Evolutionary conservation across 1,284 basidiomycete species (phyloP), one percentile per base, ranked within the genome.

Genomic region (Moesziomyces parantarcticus): DNA sequence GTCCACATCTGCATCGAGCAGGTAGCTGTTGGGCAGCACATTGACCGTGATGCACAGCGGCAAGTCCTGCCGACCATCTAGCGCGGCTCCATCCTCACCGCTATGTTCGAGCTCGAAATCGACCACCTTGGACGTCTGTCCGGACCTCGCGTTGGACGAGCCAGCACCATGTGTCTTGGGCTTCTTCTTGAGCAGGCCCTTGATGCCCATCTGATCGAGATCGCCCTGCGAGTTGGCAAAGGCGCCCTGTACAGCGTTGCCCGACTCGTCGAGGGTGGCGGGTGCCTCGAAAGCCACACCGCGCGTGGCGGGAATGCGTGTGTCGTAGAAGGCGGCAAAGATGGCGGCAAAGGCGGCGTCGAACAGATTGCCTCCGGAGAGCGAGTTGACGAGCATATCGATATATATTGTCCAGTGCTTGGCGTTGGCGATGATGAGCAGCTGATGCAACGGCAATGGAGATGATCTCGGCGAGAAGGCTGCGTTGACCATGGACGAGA

Each of bases 1-100:
- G 43, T 77, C 76, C 4, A 76, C 56, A 40, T 72, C 60, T n/a
- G 78, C 75, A 46, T 80, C 78, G 9, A 80, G 66, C 43, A 80
- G 44, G 52, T 72, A 76, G 42, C 64, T 74, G 47, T 69, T 57
- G 3, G 68, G 64, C 3, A 80, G 54, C 25, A 78, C 47, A 56
- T 73, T 78, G 62, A 81, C 75, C 8, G 78, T 77, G 39, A 81
- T 62, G 50, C 78, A 79, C 21, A 81, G 70, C 7, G 79, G 79
- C 25, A 80, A 46, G n/a, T 70, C 60, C 21, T 69, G 64, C 13
- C 76, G 64, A 18, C 77, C 78, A 14, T 73, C 50, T 20, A 79
- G 34, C 3, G 36, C 41, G 5, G 51, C 50, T n/a, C 78, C 77
- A 14, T 75, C 74, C 14, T 78, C 70, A 25, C 71, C 69, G 34